A percentile compares a stretch with the other conserved stretches of the same genome.
These are phyloP conservation scores for Lanmaoa pseudosensibilis DNA, from an alignment of 768 basidiomycete genomes.

Conservation along the genomic window DNA sequence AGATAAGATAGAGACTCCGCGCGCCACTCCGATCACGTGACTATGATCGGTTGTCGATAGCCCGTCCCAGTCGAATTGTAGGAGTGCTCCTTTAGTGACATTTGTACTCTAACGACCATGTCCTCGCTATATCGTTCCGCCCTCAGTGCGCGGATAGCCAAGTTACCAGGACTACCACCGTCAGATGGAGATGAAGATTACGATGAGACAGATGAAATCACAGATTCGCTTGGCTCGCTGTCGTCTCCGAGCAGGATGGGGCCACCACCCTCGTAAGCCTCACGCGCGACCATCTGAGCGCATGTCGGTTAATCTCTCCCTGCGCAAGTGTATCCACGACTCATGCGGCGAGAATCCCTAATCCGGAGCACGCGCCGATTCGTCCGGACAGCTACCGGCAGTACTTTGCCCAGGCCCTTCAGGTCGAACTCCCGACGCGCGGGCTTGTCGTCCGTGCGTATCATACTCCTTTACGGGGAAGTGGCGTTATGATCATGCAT, in stretches of 20 bases:
- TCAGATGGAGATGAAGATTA: slow-evolving; percentile 40
- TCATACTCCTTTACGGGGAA: slow-evolving; percentile 64
- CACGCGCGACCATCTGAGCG: slow-evolving; percentile 1
- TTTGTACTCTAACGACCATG: slow-evolving; percentile 40
- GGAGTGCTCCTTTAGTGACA: too few relatives aligned
- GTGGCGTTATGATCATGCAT: slow-evolving; percentile 84
- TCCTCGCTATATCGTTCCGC: slow-evolving; percentile 76
- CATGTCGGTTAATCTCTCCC: slow-evolving; percentile 18
- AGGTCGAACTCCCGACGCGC: slow-evolving; percentile 64
- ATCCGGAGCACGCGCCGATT: slow-evolving; percentile 71
- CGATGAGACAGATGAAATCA: slow-evolving; percentile 49
- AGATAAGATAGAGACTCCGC: too few relatives aligned
- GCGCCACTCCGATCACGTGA: slow-evolving; percentile 2
- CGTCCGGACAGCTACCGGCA: slow-evolving; percentile 54
- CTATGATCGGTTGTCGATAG: neutral
- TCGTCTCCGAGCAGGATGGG: slow-evolving; percentile 51
- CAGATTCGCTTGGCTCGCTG: slow-evolving; percentile 59
- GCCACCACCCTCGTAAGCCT: slow-evolving; percentile 61
- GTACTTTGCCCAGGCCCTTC: slow-evolving; percentile 79
- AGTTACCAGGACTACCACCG: slow-evolving; percentile 61
- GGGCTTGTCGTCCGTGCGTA: slow-evolving; percentile 76
- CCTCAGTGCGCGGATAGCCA: slow-evolving; percentile 70
- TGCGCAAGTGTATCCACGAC: slow-evolving; percentile 29
- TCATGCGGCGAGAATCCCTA: slow-evolving; percentile 40
- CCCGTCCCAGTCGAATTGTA: too few relatives aligned